Evolutionary conservation across 2,329 filamentous ascomycete genomes (phyloP).

Genomic region (Cryphonectria naterciae): DNA sequence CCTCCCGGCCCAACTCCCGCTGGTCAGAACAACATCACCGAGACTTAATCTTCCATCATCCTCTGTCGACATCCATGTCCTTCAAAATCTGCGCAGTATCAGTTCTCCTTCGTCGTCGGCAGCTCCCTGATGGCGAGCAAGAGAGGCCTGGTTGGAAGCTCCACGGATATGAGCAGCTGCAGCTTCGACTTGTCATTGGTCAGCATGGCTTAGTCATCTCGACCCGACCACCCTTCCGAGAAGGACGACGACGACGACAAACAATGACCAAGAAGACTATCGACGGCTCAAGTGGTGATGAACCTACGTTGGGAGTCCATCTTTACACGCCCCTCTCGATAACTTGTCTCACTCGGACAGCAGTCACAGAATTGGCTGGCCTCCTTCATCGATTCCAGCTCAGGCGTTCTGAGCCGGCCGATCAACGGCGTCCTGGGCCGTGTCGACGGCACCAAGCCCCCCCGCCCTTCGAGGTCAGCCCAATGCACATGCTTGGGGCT

Average conservation of each 20-base stretch:
- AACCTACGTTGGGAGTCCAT: conserved; percentile 29
- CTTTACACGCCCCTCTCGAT: conserved; percentile 20
- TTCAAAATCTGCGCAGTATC: background rate
- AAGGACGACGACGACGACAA: background rate
- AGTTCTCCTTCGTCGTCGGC: background rate
- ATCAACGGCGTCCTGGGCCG: conserved; percentile 22
- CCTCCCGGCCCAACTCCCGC: too few relatives aligned
- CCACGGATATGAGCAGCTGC: conserved; percentile 26
- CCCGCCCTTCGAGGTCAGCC: conserved; percentile 9
- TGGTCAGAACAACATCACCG: background rate
- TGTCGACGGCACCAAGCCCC: conserved; percentile 1
- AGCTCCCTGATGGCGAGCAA: background rate
- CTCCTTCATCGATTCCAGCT: conserved; percentile 20
- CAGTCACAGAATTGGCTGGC: conserved; percentile 23
- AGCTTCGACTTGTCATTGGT: conserved; percentile 27
- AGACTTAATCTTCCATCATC: background rate
- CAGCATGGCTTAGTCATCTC: conserved; percentile 28
- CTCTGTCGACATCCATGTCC: background rate
- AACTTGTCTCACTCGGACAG: conserved; percentile 14
- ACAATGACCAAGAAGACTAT: background rate
- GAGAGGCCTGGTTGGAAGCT: conserved; percentile 5
- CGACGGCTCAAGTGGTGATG: conserved; percentile 1
- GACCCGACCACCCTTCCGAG: background rate
- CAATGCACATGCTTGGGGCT: background rate
- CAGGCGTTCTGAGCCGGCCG: conserved; percentile 24